Conservation (phyloP, 2,329 filamentous ascomycete genomes). For the Colletotrichum horii region DNA sequence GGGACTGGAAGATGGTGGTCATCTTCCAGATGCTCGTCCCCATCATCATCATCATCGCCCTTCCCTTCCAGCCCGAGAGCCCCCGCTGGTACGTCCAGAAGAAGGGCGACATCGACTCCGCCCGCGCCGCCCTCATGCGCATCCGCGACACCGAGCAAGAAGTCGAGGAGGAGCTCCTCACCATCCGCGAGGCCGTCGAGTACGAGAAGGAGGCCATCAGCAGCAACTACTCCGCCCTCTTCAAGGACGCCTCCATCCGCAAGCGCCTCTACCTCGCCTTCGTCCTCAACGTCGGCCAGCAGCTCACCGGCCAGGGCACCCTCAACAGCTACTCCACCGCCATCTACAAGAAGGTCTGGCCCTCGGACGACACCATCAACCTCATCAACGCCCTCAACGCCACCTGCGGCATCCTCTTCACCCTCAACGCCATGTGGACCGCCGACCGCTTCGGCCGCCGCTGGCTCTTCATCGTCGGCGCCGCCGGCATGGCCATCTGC, state of each 20-base stretch:
- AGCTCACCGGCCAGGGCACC: conserved; percentile 75
- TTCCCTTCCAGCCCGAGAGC: conserved; percentile 71
- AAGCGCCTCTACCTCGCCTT: conserved; percentile 70
- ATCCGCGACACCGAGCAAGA: conserved; percentile 70
- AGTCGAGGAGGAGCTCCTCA: conserved; percentile 69
- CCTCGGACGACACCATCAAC: conserved; percentile 62
- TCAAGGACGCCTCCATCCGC: conserved; percentile 72
- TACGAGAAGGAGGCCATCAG: conserved; percentile 75
- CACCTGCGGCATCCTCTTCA: conserved; percentile 75
- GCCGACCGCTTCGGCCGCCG: conserved; percentile 75
- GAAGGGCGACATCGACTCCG: conserved; percentile 63
- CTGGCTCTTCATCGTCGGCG: conserved; percentile 72
- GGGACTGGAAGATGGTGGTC: conserved; percentile 77
- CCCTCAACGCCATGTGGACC: conserved; percentile 75
- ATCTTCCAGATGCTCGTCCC: conserved; percentile 77
- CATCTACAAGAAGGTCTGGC: conserved; percentile 76
- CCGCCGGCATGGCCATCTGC: conserved; percentile 70
- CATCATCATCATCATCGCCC: conserved; percentile 61
- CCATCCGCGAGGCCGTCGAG: conserved; percentile 71
- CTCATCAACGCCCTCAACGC: conserved; percentile 79
- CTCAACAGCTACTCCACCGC: conserved; percentile 76
- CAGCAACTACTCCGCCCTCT: conserved; percentile 65
- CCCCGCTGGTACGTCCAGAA: conserved; percentile 73
- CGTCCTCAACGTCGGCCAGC: conserved; percentile 73
- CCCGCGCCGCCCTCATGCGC: conserved; percentile 58